Conservation (phyloP, 352 stramenopile species). For the Discostella stelligera region DNA sequence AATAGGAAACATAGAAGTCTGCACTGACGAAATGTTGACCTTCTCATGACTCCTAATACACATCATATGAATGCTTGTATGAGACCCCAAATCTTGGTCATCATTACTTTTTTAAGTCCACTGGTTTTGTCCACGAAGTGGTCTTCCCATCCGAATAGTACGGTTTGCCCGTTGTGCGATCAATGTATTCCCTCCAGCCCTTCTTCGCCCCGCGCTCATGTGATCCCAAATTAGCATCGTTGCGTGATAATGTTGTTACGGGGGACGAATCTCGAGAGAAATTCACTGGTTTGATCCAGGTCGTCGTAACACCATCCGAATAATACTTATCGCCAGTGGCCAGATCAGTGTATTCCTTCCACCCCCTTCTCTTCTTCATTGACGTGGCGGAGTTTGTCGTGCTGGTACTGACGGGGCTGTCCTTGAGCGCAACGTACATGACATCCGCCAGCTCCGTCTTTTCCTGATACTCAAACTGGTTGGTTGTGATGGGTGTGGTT, state of each 20-base stretch:
- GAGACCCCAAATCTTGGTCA: neutral
- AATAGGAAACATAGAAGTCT: neutral
- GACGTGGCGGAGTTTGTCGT: neutral
- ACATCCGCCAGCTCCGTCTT: neutral
- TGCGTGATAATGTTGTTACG: neutral
- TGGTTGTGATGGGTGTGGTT: neutral
- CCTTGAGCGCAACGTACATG: neutral
- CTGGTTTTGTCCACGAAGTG: constrained; percentile 58
- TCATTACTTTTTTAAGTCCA: neutral
- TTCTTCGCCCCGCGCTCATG: neutral
- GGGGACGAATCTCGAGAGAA: neutral
- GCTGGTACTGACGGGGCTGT: neutral
- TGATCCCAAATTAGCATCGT: neutral
- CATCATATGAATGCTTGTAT: neutral
- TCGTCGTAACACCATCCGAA: constrained; percentile 62
- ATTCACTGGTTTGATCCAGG: constrained; percentile 39
- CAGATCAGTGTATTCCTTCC: constrained; percentile 57
- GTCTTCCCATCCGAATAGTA: constrained; percentile 75
- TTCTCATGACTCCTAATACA: neutral
- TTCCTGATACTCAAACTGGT: neutral
- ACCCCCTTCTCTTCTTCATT: constrained; percentile 19
- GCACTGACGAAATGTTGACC: neutral
- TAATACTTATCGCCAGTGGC: constrained; percentile 65
- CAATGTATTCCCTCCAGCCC: constrained; percentile 65
- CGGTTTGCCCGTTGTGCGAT: constrained; percentile 53